A percentile compares a stretch with the other conserved stretches of the same genome.
Conservation (phyloP, 805 yeast genomes). For the Cyberlindnera maritima region DNA sequence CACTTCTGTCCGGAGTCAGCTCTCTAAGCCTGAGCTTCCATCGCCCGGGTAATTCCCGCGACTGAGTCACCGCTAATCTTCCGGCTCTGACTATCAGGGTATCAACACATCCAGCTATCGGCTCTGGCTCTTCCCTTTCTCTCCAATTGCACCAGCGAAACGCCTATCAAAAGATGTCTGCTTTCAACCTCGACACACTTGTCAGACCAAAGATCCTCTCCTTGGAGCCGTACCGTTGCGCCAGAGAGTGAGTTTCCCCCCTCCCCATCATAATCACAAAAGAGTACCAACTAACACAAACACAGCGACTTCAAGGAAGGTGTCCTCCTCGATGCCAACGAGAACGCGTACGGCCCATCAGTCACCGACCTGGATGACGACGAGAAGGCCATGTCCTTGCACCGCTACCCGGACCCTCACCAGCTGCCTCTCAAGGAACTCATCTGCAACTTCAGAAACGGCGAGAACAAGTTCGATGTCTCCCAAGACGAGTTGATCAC, state of each 20-base stretch:
- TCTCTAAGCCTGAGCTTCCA: no score
- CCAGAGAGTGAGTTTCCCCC: slow-evolving; percentile 60
- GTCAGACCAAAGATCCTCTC: slow-evolving; percentile 82
- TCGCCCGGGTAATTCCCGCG: no score
- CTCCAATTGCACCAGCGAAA: neutral
- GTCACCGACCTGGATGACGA: slow-evolving; percentile 40
- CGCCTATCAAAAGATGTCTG: slow-evolving; percentile 30
- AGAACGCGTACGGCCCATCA: slow-evolving; percentile 91
- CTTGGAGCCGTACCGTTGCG: slow-evolving; percentile 92
- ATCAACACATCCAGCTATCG: no score
- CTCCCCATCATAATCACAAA: neutral
- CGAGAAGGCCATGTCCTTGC: slow-evolving; percentile 56
- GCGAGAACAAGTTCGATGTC: slow-evolving; percentile 32
- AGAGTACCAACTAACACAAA: neutral
- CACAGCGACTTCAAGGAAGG: slow-evolving; percentile 78
- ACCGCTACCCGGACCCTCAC: slow-evolving; percentile 97
- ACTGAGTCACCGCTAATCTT: no score
- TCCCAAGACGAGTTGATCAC: slow-evolving; percentile 34
- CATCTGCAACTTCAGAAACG: slow-evolving; percentile 69
- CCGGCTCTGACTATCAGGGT: no score
- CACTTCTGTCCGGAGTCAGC: no score
- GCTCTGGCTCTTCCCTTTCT: neutral
- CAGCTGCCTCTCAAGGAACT: slow-evolving; percentile 72
- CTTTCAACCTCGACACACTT: slow-evolving; percentile 51
- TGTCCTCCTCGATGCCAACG: slow-evolving; percentile 89